phyloP scores from a whole-genome alignment of 768 basidiomycete species.

The Chlorophyllum brunneum region DNA sequence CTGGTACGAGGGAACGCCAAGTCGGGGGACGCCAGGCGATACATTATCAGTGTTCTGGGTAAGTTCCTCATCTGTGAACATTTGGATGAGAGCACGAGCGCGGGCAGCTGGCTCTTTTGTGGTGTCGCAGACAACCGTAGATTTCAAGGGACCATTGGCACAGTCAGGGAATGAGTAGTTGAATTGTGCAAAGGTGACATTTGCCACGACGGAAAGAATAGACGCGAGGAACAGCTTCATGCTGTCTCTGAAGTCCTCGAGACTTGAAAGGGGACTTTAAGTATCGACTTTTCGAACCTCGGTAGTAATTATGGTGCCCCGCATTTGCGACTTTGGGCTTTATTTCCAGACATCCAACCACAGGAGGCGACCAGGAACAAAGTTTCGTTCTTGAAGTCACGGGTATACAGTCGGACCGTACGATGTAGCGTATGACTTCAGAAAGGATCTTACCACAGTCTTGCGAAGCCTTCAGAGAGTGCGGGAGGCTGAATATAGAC shows the following conservation, averaged over 20 bases:
- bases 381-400: too few species aligned
- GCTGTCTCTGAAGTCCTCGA: background rate
- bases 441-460: too few species aligned
- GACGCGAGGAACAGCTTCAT: slow-evolving; percentile 4
- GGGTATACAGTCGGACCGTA: too few species aligned
- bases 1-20: slow-evolving; percentile 53
- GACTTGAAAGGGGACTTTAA: background rate
- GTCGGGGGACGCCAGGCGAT: slow-evolving; percentile 48
- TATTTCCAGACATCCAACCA: background rate
- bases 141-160: slow-evolving; percentile 37
- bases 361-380: too few species aligned
- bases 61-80: slow-evolving; percentile 49
- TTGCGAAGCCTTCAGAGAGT: too few species aligned
- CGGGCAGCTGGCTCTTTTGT: slow-evolving; percentile 39
- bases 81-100: slow-evolving; percentile 44
- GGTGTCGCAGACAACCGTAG: slow-evolving; percentile 45
- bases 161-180: slow-evolving; percentile 47
- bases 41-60: slow-evolving; percentile 47
- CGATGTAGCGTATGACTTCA: too few species aligned
- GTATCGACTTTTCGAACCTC: background rate
- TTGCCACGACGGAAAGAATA: background rate
- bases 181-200: slow-evolving; percentile 10
- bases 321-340: too few species aligned
- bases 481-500: too few species aligned
- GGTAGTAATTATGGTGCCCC: background rate